phyloP scores from a whole-genome alignment of 305 asterid species.

The Fraxinus platypoda region DNA sequence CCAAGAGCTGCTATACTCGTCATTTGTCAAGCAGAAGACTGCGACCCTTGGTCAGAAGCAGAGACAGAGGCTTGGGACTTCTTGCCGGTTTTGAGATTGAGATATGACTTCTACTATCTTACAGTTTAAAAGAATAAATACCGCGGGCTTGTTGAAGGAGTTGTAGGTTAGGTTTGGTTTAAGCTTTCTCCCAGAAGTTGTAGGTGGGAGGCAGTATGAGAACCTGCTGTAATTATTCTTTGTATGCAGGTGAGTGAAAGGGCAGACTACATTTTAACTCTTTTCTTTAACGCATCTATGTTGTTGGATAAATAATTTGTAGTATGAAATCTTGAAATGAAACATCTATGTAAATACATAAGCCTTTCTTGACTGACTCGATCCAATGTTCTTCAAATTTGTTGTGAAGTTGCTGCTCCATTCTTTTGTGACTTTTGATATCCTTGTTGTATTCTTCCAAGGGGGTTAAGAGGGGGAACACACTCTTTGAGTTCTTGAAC shows the following conservation, averaged over 20 bases:
- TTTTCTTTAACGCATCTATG: constrained; percentile 24
- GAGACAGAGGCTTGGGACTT: constrained; percentile 93
- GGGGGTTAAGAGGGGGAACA: background rate
- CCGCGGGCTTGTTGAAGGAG: constrained; percentile 37
- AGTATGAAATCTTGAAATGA: constrained; percentile 28
- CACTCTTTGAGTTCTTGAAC: background rate
- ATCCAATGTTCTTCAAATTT: background rate
- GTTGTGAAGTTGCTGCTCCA: background rate
- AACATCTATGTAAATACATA: constrained; percentile 29
- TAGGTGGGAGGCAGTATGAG: constrained; percentile 25
- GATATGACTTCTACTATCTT: constrained; percentile 25
- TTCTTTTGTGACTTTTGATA: background rate
- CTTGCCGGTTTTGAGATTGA: constrained; percentile 93
- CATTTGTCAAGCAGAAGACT: constrained; percentile 64
- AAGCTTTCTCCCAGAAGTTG: constrained; percentile 26
- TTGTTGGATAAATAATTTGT: constrained; percentile 75
- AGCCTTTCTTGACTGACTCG: background rate
- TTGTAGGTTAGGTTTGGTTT: constrained; percentile 37
- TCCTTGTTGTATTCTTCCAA: background rate
- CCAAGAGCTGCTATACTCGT: constrained; percentile 65
- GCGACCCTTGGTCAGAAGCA: constrained; percentile 60
- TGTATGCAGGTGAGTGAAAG: constrained; percentile 45
- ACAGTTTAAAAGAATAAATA: constrained; percentile 34
- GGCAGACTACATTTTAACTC: constrained; percentile 3
- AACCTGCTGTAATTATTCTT: constrained; percentile 59